Base-by-base conservation (phyloP, 495 filamentous ascomycete genomes). In the Bacidia gigantensis region DNA sequence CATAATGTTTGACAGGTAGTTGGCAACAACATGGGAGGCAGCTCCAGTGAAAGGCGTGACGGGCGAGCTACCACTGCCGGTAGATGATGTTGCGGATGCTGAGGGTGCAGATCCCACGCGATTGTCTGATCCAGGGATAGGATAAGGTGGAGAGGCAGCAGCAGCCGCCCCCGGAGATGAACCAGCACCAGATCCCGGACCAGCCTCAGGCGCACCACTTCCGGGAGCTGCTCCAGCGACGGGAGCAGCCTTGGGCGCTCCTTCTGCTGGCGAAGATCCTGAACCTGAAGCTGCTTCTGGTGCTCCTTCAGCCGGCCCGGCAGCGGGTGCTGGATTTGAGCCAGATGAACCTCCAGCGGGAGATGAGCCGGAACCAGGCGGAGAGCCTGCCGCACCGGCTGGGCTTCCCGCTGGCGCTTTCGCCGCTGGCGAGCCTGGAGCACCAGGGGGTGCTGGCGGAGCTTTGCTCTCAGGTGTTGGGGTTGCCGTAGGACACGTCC, bases 201-300 rank as follows among this genome's bases (percentile, higher is more conserved):
- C 29, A 35, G 29, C 29, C 29, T 14, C 29, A 14, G 29, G 14
- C 14, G 7, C 29, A 35, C n/a, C n/a, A 10, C 18, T 47, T 23
- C 22, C 46, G 32, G 46, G 20, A 24, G 52, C 2, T 11, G 23
- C 25, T 23, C 46, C 39, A 43, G n/a, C 9, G 14, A 35, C 49
- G 25, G 49, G 39, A 0, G 52, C 41, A 22, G 22, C 38, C 20
- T 40, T 22, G 18, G 56, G 25, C 17, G 67, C 62, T 2, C 61
- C 64, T 12, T 62, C 46, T 22, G 50, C 35, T 40, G 65, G 63
- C 17, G 67, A 26, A n/a, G 41, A 26, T 26, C 29, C 29, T 35
- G 5, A 5, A 5, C 14, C 29, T 35, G 29, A 14, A 35, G 7
- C 14, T 35, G 29, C 7, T 35, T 14, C 29, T 7, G 29, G 7